Percentiles rank a stretch among this genome's conserved stretches.
Conservation (phyloP, 352 stramenopile species). For the Phytophthora parvispora region DNA sequence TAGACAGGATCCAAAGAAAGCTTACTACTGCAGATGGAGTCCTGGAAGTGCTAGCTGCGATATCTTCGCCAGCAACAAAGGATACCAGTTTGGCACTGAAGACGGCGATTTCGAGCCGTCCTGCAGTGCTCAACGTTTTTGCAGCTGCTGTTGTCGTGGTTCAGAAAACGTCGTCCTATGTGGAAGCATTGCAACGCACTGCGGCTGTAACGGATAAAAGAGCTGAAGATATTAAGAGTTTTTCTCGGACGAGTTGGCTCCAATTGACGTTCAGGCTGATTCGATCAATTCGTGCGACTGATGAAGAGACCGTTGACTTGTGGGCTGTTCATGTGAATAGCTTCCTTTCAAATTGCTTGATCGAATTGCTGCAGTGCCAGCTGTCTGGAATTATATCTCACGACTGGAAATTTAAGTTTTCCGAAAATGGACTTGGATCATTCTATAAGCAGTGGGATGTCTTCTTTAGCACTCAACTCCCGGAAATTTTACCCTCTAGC, state of each 20-base stretch:
- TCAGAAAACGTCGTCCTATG: conserved; percentile 26
- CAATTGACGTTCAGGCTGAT: conserved; percentile 24
- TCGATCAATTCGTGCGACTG: background rate
- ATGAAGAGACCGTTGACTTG: conserved; percentile 6
- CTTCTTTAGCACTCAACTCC: conserved; percentile 42
- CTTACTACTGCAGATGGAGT: conserved; percentile 4
- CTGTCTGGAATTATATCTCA: conserved; percentile 35
- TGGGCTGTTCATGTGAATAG: conserved; percentile 29
- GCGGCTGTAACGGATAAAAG: conserved; percentile 15
- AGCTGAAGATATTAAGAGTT: conserved; percentile 14
- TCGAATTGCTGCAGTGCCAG: conserved; percentile 38
- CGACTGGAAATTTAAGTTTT: conserved; percentile 65
- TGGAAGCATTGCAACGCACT: conserved; percentile 14
- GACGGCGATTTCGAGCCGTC: conserved; percentile 8
- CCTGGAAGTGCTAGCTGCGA: conserved; percentile 3
- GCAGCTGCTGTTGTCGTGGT: conserved; percentile 25
- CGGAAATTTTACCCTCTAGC: conserved; percentile 46
- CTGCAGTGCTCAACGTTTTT: conserved; percentile 29
- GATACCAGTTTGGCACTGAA: conserved; percentile 4
- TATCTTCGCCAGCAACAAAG: background rate
- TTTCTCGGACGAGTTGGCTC: conserved; percentile 27
- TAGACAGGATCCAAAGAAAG: conserved; percentile 17
- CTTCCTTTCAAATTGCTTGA: conserved; percentile 33
- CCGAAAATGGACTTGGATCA: background rate
- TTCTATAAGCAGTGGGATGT: conserved; percentile 35